Evolutionary conservation across 2,329 filamentous ascomycete species (phyloP), one percentile per base, ranked within the genome.

Genomic region (Aspergillus oerlinghausenensis): DNA sequence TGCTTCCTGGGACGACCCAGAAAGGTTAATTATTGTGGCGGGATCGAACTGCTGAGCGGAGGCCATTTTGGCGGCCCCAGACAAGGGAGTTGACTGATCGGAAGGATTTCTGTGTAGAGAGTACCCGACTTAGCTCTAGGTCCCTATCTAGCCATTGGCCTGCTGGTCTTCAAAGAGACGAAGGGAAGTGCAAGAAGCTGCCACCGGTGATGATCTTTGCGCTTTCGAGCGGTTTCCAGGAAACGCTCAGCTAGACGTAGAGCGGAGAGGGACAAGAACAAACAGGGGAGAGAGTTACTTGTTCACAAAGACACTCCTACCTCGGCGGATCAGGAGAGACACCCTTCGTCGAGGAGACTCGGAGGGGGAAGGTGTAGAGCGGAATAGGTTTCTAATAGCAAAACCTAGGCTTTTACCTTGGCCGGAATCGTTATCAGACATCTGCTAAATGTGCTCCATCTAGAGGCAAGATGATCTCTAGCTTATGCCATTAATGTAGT

Each of bases 11-110:
- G 73, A 70, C 50, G 69, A 66, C 51, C 73, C 71, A 51, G 67
- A 65, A 51, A 75, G 56, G 32, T 70, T 73, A 54, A 72, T 66
- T 70, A 74, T 74, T 25, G 70, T 68, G 54, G 69, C 66, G 54
- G 73, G 69, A 51, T 75, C 70, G 62, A 74, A 71, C 42, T 70
- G 71, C 14, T 63, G 63, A 49, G 65, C 64, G 29, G 65, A 66
- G 59, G 66, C 66, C 70, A 73, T 73, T 51, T 52, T 58, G 54
- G 61, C 55, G 54, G 61, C 55, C 14, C 59, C 58, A 40, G 63
- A 50, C 25, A 62, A 57, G 50, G 48, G 62, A 38, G 47, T 58
- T 38, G 59, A 49, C 35, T 42, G 52, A 21, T 65, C 57, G 62
- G 48, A 56, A 50, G 62, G 40, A 47, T 57, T 56, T 65, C 67